A percentile compares a stretch with the other conserved stretches of the same genome.
These are phyloP conservation scores for Thielaviopsis populi DNA, from an alignment of 2,329 filamentous ascomycete genomes.

Conservation along the genomic window DNA sequence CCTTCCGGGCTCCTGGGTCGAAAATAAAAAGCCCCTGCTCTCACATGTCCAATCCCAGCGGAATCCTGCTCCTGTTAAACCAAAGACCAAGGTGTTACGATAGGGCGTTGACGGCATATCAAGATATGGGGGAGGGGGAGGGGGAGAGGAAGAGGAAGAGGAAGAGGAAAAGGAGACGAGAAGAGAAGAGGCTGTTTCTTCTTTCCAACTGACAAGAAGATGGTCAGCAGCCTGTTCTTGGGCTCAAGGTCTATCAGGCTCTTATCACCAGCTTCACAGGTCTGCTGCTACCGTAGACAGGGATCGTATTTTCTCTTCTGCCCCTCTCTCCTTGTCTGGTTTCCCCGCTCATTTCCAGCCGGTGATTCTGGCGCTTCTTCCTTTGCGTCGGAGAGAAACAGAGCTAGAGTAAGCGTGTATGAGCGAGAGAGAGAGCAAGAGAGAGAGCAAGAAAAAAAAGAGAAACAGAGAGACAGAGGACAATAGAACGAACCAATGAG, in stretches of 20 bases:
- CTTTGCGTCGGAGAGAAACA: background rate
- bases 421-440: background rate
- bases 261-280: background rate
- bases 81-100: background rate
- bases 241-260: background rate
- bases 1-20: conserved; percentile 1
- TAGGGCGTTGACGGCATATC: background rate
- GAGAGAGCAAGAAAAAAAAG: background rate
- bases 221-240: background rate
- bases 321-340: background rate
- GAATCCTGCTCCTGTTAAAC: background rate
- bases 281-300: background rate
- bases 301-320: background rate
- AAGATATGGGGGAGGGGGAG: background rate
- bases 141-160: background rate
- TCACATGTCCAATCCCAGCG: conserved; percentile 2
- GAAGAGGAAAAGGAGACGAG: background rate
- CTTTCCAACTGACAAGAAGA: no score
- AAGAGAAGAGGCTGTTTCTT: no score
- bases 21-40: conserved; percentile 2
- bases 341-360: background rate
- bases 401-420: background rate
- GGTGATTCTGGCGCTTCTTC: conserved; percentile 7
- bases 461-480: background rate
- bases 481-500: no score